Evolutionary conservation across 164 flowering plant genomes (phyloP).

Genomic region (Annona cherimola): DNA sequence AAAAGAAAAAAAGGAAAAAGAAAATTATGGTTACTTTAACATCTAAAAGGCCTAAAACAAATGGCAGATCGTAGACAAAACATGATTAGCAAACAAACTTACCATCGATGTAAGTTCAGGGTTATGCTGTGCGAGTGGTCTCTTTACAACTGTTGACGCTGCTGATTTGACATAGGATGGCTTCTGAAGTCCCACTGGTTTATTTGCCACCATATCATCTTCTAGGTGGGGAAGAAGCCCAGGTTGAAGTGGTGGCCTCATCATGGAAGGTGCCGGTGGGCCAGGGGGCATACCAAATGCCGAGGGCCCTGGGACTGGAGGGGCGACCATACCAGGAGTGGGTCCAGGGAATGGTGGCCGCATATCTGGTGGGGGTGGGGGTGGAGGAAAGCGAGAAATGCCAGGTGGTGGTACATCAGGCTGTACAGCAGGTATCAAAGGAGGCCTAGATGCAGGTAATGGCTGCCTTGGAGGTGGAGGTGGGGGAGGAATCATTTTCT

Average conservation of each 20-base stretch:
- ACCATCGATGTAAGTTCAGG: conserved; percentile 99
- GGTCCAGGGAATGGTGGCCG: conserved; percentile 42
- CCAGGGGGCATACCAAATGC: conserved; percentile 82
- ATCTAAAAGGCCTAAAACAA: neutral
- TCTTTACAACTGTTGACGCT: conserved; percentile 93
- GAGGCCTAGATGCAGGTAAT: conserved; percentile 39
- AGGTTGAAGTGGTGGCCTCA: conserved; percentile 84
- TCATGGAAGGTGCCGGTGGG: conserved; percentile 52
- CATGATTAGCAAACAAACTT: conserved; percentile 17
- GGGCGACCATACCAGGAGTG: conserved; percentile 62
- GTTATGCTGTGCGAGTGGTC: conserved; percentile 99
- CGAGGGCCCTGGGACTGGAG: conserved; percentile 49
- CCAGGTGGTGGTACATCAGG: conserved; percentile 83
- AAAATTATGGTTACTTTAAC: neutral
- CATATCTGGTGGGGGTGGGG: conserved; percentile 71
- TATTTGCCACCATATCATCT: conserved; percentile 32
- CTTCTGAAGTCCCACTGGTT: conserved; percentile 52
- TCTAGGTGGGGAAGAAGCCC: conserved; percentile 60
- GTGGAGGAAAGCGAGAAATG: conserved; percentile 62
- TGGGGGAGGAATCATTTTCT: conserved; percentile 59
- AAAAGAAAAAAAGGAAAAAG: neutral
- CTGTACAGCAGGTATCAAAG: conserved; percentile 41
- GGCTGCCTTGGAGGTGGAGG: conserved; percentile 80
- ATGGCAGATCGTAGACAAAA: neutral
- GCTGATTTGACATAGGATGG: conserved; percentile 97